Evolutionary conservation across 2,329 filamentous ascomycete species (phyloP), one percentile per base, ranked within the genome.

Genomic region (Ophiocordyceps unilateralis): DNA sequence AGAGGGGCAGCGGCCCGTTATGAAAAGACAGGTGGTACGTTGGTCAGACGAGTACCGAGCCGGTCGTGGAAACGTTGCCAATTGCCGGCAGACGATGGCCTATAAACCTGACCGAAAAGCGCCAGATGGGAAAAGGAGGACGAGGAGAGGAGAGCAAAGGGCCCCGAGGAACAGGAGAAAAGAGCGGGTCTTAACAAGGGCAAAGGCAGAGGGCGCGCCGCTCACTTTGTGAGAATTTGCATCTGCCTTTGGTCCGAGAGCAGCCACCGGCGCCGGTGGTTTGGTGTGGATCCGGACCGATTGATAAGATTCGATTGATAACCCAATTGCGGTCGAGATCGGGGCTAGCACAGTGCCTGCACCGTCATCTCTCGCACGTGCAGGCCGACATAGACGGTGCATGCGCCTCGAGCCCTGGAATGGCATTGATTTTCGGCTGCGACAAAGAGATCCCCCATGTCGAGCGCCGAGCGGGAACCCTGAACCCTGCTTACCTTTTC

Each of bases 221-320:
- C 28, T n/a, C 19, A 11, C 30, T 36, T 26, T 17, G 41, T 37
- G 41, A 42, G 30, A 42, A 36, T n/a, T 24, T n/a, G 41, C 41
- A 21, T 17, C 10, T 17, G n/a, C 15, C 19, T 30, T 23, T 12
- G 41, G 41, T 14, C 19, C 30, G 32, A 26, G 22, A 23, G 15
- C 32, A 34, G 40, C 17, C 39, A 22, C 38, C 21, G 38, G 41
- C 7, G 5, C 28, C 17, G 22, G 32, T 57, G 53, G 55, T 57
- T 55, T 54, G 56, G 58, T 58, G 45, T 42, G 43, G 55, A 51
- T 48, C 51, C 57, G 57, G 63, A 65, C 55, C 53, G 64, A 66
- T 66, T 66, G 64, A 66, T 66, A 65, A 67, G 64, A 67, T 67
- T 59, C 55, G 61, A 64, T 64, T 64, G 61, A 64, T 64, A 63